These are phyloP conservation scores for Saccharomyces kudriavzevii DNA, from an alignment of 805 yeast species.

Conservation along the genomic window DNA sequence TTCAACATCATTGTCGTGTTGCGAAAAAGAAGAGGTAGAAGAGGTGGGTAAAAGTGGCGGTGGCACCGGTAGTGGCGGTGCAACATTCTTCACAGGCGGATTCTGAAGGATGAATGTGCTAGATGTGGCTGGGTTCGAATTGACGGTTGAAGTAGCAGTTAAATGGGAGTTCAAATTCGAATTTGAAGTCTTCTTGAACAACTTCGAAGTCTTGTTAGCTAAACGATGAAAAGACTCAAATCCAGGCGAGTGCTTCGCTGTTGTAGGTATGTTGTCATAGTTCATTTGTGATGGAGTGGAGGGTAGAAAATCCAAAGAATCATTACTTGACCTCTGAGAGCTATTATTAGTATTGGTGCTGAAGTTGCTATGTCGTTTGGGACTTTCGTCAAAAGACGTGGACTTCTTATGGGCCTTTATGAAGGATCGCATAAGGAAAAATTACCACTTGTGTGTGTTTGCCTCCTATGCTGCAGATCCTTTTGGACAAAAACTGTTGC, in stretches of 20 bases:
- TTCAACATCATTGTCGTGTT: constrained; percentile 5
- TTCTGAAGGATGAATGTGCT: background rate
- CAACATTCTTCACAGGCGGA: background rate
- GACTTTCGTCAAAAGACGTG: constrained; percentile 26
- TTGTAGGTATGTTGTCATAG: background rate
- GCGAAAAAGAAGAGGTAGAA: background rate
- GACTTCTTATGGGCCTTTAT: constrained; percentile 34
- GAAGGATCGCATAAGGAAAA: constrained; percentile 30
- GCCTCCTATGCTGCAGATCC: background rate
- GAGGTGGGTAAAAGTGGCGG: background rate
- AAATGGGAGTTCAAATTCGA: constrained; percentile 6
- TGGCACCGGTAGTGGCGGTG: background rate
- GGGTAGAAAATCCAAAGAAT: constrained; percentile 8
- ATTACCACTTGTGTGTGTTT: background rate
- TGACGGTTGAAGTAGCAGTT: background rate
- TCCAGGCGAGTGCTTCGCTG: constrained; percentile 14
- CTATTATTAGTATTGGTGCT: background rate
- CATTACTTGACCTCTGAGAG: constrained; percentile 10
- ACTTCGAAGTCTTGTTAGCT: constrained; percentile 21
- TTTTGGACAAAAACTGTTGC: background rate
- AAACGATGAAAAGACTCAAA: constrained; percentile 27
- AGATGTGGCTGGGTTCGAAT: constrained; percentile 1
- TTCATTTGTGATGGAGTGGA: constrained; percentile 11
- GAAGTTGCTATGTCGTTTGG: constrained; percentile 3
- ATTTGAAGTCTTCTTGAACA: constrained; percentile 23